Conservation (phyloP, 768 basidiomycete species). For the Boletus pseudo-olivaceus region DNA sequence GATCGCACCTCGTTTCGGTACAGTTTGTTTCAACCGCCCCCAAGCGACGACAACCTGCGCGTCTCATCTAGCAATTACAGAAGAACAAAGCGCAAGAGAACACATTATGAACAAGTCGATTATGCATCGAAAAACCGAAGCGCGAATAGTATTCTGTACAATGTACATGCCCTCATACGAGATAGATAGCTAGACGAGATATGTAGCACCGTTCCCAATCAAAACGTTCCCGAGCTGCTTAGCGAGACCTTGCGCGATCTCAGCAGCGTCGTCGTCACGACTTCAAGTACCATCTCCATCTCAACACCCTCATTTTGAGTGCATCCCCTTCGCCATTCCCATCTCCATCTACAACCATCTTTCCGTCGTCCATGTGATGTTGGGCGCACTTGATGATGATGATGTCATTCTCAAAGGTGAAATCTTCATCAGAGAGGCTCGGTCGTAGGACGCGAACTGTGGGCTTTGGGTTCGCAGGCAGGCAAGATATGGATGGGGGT, state of each 20-base stretch:
- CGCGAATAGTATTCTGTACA: conserved; percentile 10
- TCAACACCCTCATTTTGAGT: conserved; percentile 25
- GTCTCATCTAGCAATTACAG: background rate
- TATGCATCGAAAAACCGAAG: background rate
- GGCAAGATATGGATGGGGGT: background rate
- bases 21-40: background rate
- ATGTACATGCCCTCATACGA: conserved; percentile 12
- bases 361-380: conserved; percentile 1
- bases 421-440: conserved; percentile 19
- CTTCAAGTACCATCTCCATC: conserved; percentile 25
- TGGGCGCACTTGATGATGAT: conserved; percentile 13
- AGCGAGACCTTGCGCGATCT: background rate
- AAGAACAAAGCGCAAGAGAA: background rate
- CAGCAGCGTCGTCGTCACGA: background rate
- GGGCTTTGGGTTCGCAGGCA: background rate
- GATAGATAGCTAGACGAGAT: conserved; percentile 18
- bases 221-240: background rate
- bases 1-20: background rate
- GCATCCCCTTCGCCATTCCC: background rate
- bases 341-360: conserved; percentile 14
- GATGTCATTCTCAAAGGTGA: conserved; percentile 19
- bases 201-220: background rate
- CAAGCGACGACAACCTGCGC: background rate
- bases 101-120: background rate
- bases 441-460: conserved; percentile 12